Percentiles rank a stretch among this genome's conserved stretches.
Evolutionary conservation across 2,329 filamentous ascomycete genomes (phyloP).

Genomic region (Penicillium freii): DNA sequence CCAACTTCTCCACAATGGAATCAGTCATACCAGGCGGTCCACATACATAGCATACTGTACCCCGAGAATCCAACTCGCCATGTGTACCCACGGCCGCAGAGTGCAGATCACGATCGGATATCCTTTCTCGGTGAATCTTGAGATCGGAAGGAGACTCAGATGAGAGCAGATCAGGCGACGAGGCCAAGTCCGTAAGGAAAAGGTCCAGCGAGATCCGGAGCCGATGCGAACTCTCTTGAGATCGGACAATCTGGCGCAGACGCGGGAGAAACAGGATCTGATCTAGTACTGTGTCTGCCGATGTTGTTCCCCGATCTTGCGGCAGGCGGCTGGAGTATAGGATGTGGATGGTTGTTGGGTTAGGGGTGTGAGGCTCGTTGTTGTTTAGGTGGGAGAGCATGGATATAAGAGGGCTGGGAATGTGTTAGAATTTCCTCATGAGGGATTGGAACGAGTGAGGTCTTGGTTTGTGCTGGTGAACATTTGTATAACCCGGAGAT

Average conservation of each 20-base stretch:
- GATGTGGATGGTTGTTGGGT: conserved; percentile 53
- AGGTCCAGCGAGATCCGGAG: conserved; percentile 36
- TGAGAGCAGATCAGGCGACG: conserved; percentile 8
- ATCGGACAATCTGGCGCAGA: conserved; percentile 40
- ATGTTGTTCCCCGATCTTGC: conserved; percentile 9
- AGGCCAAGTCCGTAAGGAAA: conserved; percentile 32
- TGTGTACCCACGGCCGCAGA: conserved; percentile 32
- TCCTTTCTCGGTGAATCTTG: conserved; percentile 33
- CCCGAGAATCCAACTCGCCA: conserved; percentile 26
- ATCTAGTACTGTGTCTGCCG: conserved; percentile 20
- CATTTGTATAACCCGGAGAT: background rate
- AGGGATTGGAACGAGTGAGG: background rate
- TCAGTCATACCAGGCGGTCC: conserved; percentile 70
- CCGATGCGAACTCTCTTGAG: conserved; percentile 26
- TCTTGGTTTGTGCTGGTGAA: background rate
- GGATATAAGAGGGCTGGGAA: conserved; percentile 65
- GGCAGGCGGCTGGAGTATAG: conserved; percentile 60
- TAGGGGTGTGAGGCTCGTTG: conserved; percentile 41
- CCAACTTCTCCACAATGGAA: conserved; percentile 52
- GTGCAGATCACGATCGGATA: conserved; percentile 37
- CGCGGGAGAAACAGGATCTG: conserved; percentile 50
- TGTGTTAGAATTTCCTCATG: background rate
- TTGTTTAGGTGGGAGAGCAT: conserved; percentile 62
- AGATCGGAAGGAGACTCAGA: conserved; percentile 24
- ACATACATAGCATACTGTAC: conserved; percentile 64